Evolutionary conservation across 768 basidiomycete species (phyloP), one percentile per base, ranked within the genome.

Genomic region (Calocera viscosa): DNA sequence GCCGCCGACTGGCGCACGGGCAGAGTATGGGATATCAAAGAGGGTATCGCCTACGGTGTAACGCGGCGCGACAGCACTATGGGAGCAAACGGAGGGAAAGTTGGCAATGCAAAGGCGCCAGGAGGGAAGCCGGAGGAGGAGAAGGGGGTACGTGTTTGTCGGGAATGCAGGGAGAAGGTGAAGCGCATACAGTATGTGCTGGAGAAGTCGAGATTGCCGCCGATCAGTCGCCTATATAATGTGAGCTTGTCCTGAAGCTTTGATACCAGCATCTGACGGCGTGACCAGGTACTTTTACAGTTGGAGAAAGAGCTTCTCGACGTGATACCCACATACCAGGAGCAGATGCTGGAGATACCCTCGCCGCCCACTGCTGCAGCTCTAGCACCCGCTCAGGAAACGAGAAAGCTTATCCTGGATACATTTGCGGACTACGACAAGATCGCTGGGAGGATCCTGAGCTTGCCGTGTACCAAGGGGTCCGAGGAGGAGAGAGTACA

Each of bases 231-330:
- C 71, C 79, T 94, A 32, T 89, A 96, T 74, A 84, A 87, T 71
- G 90, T 88, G 72, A 34, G 76, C 69, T 1, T 11, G 47, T 60
- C 7, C n/a, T 35, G 28, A 16, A 65, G 26, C 53, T 43, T 40
- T 40, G 11, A 19, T 40, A 10, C 39, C 19, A 10, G 39, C n/a
- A 40, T 10, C 43, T 47, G 24, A 47, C 43, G 8, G 8, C 24
- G 2, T 32, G 8, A 2, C 14, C 75, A 92, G 83, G 82, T 83
- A 0, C 85, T 98, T 68, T 77, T 91, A 39, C 74, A 72, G 40
- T 77, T 96, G 8, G 94, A 99, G 77, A 82, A 83, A 65, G 94
- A 97, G 70, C 94, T 98, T n/a, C 90, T 92, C 73, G 88, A 88
- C 34, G 78, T 84, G 1, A 80, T 98, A 2, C 92, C 93, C 1